These are phyloP conservation scores for Blastocystis sp. DNA, from an alignment of 352 stramenopile species.

Conservation along the genomic window DNA sequence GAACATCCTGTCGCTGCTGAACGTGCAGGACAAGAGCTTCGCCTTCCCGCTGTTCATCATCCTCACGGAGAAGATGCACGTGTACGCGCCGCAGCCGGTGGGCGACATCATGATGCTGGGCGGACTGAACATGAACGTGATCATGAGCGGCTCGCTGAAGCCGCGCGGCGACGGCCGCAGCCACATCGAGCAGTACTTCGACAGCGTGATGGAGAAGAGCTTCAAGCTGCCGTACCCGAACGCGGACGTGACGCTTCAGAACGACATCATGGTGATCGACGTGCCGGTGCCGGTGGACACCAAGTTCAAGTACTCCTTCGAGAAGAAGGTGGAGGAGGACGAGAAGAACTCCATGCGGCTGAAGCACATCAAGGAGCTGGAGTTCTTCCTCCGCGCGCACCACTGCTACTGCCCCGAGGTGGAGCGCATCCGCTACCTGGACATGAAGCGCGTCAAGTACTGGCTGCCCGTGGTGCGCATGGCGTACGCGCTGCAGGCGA, in stretches of 20 bases:
- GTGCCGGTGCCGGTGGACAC: conserved; percentile 53
- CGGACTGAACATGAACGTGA: conserved; percentile 54
- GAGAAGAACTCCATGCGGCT: conserved; percentile 42
- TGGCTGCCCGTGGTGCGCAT: conserved; percentile 58
- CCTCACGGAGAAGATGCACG: conserved; percentile 49
- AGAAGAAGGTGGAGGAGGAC: conserved; percentile 61
- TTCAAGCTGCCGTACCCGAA: conserved; percentile 52
- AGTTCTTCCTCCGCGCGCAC: conserved; percentile 60
- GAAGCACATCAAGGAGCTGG: conserved; percentile 64
- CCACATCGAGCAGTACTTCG: conserved; percentile 67
- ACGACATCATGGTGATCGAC: conserved; percentile 67
- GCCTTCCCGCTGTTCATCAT: conserved; percentile 51
- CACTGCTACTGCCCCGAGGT: conserved; percentile 51
- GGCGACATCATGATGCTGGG: conserved; percentile 58
- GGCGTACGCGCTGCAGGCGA: conserved; percentile 51
- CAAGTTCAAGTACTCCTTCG: conserved; percentile 58
- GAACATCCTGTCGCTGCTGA: conserved; percentile 60
- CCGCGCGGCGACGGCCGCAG: conserved; percentile 1
- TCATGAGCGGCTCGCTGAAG: neutral
- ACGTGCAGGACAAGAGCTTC: conserved; percentile 55
- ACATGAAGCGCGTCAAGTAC: conserved; percentile 58
- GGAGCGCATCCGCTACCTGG: conserved; percentile 30
- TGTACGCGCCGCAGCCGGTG: neutral
- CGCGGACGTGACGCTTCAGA: conserved; percentile 41
- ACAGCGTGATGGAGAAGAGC: conserved; percentile 48